Conservation (phyloP, 2,329 filamentous ascomycete genomes). For the Chaetoscypha palmicola region DNA sequence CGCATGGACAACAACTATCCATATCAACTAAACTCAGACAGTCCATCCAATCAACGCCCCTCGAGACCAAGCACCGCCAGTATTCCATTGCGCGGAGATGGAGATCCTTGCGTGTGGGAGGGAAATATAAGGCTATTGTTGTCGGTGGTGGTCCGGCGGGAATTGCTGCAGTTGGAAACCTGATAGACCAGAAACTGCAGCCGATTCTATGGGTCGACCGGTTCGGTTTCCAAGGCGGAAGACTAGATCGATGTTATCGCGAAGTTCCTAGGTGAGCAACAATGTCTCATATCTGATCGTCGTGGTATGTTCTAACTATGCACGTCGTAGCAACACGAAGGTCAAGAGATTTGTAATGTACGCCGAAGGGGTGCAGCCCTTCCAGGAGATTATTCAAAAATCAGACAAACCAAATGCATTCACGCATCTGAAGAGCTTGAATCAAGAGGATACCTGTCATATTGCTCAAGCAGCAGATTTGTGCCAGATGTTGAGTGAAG, state of each 20-base stretch:
- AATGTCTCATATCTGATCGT: constrained; percentile 10
- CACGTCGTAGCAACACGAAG: constrained; percentile 48
- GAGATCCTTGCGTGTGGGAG: no score
- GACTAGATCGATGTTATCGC: constrained; percentile 47
- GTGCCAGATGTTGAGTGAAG: constrained; percentile 38
- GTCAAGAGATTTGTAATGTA: constrained; percentile 52
- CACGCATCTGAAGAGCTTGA: constrained; percentile 43
- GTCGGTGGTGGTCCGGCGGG: constrained; percentile 53
- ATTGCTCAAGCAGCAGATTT: constrained; percentile 53
- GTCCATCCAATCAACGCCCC: no score
- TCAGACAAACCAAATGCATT: constrained; percentile 46
- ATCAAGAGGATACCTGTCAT: constrained; percentile 50
- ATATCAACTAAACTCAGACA: no score
- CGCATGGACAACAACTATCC: no score
- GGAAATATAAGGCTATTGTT: constrained; percentile 45
- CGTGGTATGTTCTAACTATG: constrained; percentile 5
- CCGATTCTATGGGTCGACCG: constrained; percentile 50
- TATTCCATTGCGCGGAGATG: no score
- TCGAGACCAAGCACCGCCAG: no score
- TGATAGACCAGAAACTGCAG: constrained; percentile 46
- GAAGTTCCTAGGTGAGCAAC: constrained; percentile 45
- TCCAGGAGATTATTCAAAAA: constrained; percentile 42
- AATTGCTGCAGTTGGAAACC: constrained; percentile 53
- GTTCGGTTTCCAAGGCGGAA: constrained; percentile 48
- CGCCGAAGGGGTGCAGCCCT: constrained; percentile 45